A percentile compares a stretch with the other conserved stretches of the same genome.
These are phyloP conservation scores for Boletus fagicola DNA, from an alignment of 768 basidiomycete genomes.

Conservation along the genomic window DNA sequence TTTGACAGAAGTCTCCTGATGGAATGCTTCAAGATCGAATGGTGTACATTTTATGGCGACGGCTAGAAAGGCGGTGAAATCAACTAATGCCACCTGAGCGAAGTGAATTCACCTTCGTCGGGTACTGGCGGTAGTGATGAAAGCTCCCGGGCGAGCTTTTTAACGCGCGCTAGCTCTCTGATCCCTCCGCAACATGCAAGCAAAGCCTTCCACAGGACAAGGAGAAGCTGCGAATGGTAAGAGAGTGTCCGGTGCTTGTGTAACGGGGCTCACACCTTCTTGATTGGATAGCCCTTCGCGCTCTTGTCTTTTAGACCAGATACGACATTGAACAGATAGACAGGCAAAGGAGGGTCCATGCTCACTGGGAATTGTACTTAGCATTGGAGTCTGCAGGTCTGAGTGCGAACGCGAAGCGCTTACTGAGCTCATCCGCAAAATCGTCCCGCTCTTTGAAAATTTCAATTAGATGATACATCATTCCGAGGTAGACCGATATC, in stretches of 20 bases:
- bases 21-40: constrained; percentile 85
- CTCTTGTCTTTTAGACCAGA: constrained; percentile 88
- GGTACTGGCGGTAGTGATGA: constrained; percentile 63
- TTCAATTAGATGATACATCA: constrained; percentile 94
- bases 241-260: background rate
- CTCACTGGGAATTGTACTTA: constrained; percentile 63
- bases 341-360: constrained; percentile 89
- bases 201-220: constrained; percentile 93
- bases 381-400: background rate
- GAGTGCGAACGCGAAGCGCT: constrained; percentile 33
- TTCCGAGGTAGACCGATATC: constrained; percentile 89
- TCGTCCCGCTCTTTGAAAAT: constrained; percentile 90
- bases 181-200: constrained; percentile 92
- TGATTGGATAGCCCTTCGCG: constrained; percentile 94
- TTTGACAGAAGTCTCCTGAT: constrained; percentile 88
- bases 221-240: constrained; percentile 60
- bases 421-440: constrained; percentile 96
- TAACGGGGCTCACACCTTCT: constrained; percentile 61
- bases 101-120: constrained; percentile 41
- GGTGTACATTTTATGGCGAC: constrained; percentile 86
- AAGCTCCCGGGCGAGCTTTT: constrained; percentile 81
- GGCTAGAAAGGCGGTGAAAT: constrained; percentile 33
- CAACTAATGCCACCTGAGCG: background rate
- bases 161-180: constrained; percentile 79
- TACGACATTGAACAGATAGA: constrained; percentile 90